These are phyloP conservation scores for Trichoderma breve DNA, from an alignment of 2,329 filamentous ascomycete genomes.

Conservation along the genomic window DNA sequence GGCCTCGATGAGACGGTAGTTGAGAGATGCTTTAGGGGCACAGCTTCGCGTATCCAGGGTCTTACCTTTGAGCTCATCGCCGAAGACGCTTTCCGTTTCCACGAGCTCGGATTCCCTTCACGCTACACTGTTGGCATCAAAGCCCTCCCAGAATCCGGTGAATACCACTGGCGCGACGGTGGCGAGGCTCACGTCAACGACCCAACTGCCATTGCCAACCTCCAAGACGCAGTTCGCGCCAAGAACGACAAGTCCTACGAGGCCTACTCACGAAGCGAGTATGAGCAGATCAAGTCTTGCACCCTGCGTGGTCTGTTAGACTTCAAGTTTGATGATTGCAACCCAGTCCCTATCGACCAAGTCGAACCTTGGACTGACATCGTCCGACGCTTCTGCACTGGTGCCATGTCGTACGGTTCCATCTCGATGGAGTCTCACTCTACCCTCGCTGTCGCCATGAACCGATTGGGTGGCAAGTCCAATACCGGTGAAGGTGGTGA, in stretches of 20 bases:
- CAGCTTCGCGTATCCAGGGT: conserved; percentile 89
- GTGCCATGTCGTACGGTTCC: conserved; percentile 97
- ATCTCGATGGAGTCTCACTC: conserved; percentile 99
- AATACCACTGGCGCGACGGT: conserved; percentile 98
- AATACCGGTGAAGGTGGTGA: conserved; percentile 98
- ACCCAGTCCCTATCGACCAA: conserved; percentile 87
- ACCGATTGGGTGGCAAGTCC: conserved; percentile 91
- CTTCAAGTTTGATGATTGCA: conserved; percentile 88
- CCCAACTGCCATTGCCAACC: conserved; percentile 90
- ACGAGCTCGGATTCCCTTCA: conserved; percentile 88
- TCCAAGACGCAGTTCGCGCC: conserved; percentile 91
- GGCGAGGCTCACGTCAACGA: conserved; percentile 96
- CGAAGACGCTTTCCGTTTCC: conserved; percentile 90
- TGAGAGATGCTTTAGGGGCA: conserved; percentile 91
- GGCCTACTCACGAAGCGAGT: conserved; percentile 88
- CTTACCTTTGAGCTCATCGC: conserved; percentile 92
- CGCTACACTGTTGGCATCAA: conserved; percentile 72
- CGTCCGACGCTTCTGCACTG: conserved; percentile 91
- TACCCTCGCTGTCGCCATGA: conserved; percentile 94
- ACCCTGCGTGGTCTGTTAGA: conserved; percentile 91
- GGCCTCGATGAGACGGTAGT: conserved; percentile 90
- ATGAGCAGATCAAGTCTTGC: conserved; percentile 95
- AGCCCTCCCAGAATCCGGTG: conserved; percentile 85
- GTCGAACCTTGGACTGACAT: conserved; percentile 99
- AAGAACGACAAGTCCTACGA: conserved; percentile 99